phyloP scores from a whole-genome alignment of 441 rosid species.

The Brassica balearica region DNA sequence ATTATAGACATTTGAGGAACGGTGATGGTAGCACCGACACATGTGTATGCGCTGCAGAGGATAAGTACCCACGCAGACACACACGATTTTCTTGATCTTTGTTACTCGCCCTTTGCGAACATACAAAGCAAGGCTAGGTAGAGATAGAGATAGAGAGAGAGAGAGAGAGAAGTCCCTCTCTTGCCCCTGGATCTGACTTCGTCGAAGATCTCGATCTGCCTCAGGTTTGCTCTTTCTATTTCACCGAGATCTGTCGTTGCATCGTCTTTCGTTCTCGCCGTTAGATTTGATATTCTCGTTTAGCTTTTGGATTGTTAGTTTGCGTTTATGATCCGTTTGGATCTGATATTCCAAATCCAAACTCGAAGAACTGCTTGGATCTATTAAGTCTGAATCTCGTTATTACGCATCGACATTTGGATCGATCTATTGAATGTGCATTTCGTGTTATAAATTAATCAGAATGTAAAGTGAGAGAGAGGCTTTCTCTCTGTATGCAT shows the following conservation, averaged over 20 bases:
- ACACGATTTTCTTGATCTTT: constrained; percentile 42
- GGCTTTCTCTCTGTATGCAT: not conserved
- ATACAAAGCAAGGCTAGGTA: constrained; percentile 9
- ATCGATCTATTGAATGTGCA: not conserved
- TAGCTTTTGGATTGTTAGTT: constrained; percentile 3
- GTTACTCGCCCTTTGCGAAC: constrained; percentile 42
- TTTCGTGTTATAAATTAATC: not conserved
- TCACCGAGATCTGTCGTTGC: constrained; percentile 34
- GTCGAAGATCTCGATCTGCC: constrained; percentile 38
- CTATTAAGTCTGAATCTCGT: constrained; percentile 11
- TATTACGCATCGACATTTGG: constrained; percentile 1
- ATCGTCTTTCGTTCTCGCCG: constrained; percentile 2
- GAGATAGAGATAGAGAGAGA: not conserved
- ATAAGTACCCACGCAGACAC: constrained; percentile 32
- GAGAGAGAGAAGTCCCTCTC: constrained; percentile 7
- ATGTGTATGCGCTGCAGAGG: constrained; percentile 17
- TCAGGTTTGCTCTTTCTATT: constrained; percentile 31
- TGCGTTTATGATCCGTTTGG: constrained; percentile 28
- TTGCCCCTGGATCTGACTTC: constrained; percentile 35
- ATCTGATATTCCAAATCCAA: constrained; percentile 30
- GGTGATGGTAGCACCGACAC: constrained; percentile 33
- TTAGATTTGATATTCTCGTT: constrained; percentile 6
- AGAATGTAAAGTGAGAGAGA: not conserved
- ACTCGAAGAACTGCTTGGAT: constrained; percentile 4
- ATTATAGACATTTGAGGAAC: constrained; percentile 4